Evolutionary conservation across 495 filamentous ascomycete genomes (phyloP).

Genomic region (Penicillium antarcticum): DNA sequence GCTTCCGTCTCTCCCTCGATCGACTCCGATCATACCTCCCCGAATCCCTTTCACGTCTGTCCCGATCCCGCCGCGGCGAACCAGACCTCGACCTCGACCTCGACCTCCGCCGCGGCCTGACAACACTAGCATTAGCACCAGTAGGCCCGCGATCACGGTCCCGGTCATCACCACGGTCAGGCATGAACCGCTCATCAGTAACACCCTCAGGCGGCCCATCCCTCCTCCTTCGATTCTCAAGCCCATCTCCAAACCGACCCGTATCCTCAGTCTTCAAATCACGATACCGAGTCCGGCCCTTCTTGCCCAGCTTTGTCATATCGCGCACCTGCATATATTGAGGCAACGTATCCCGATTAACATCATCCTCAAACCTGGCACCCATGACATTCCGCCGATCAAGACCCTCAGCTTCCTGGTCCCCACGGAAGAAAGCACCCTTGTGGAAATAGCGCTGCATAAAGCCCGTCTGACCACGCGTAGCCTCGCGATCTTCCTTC

Average conservation of each 20-base stretch:
- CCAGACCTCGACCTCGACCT: slow-evolving; percentile 23
- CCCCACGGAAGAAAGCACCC: slow-evolving; percentile 91
- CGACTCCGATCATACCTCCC: slow-evolving; percentile 26
- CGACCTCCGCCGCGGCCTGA: slow-evolving; percentile 37
- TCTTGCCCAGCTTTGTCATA: slow-evolving; percentile 89
- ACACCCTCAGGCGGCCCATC: slow-evolving; percentile 43
- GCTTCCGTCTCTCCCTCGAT: slow-evolving; percentile 57
- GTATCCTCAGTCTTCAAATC: slow-evolving; percentile 93
- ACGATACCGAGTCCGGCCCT: slow-evolving; percentile 84
- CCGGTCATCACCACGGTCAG: slow-evolving; percentile 49
- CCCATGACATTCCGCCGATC: slow-evolving; percentile 80
- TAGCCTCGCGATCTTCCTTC: slow-evolving; percentile 78
- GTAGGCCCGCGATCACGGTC: slow-evolving; percentile 37
- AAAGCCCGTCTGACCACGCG: slow-evolving; percentile 77
- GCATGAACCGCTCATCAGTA: slow-evolving; percentile 69
- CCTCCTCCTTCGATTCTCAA: slow-evolving; percentile 37
- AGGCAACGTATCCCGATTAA: slow-evolving; percentile 74
- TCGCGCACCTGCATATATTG: slow-evolving; percentile 93
- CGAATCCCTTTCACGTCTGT: not conserved
- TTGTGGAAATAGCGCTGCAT: slow-evolving; percentile 98
- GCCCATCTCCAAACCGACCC: slow-evolving; percentile 72
- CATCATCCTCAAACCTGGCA: slow-evolving; percentile 71
- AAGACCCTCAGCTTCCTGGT: slow-evolving; percentile 67
- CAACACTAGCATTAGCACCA: slow-evolving; percentile 48
- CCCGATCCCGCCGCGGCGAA: slow-evolving; percentile 31